Evolutionary conservation across 1,284 basidiomycete genomes (phyloP).

Genomic region (Melanopsichium pennsylvanicum): DNA sequence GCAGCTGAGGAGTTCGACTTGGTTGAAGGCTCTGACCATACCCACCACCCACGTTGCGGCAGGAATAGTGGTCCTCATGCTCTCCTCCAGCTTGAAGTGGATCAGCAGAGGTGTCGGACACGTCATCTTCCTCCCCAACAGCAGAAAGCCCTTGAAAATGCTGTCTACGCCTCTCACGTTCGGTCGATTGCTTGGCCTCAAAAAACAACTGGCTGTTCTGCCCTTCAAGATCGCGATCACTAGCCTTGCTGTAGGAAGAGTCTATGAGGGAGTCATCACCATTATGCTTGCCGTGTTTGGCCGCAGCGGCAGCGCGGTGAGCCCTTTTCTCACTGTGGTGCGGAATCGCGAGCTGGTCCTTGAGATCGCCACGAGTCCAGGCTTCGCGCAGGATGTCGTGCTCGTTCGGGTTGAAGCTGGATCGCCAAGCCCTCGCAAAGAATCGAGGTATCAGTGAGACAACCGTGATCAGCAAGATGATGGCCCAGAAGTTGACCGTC

Average conservation of each 20-base stretch:
- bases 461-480: slow-evolving; percentile 50
- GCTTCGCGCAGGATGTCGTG: slow-evolving; percentile 57
- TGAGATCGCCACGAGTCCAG: slow-evolving; percentile 57
- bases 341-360: slow-evolving; percentile 50
- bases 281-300: slow-evolving; percentile 1
- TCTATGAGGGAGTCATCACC: slow-evolving; percentile 3
- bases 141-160: slow-evolving; percentile 20
- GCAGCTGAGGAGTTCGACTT: slow-evolving; percentile 12
- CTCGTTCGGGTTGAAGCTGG: slow-evolving; percentile 54
- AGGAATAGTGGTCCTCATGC: slow-evolving; percentile 34
- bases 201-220: slow-evolving; percentile 26
- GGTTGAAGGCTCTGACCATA: slow-evolving; percentile 7
- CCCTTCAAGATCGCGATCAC: slow-evolving; percentile 35
- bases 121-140: slow-evolving; percentile 42
- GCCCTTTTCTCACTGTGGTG: slow-evolving; percentile 32
- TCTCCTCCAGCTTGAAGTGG: slow-evolving; percentile 33
- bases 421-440: slow-evolving; percentile 47
- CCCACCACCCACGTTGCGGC: slow-evolving; percentile 10
- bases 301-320: slow-evolving; percentile 15
- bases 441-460: slow-evolving; percentile 57
- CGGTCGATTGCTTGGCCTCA: slow-evolving; percentile 33
- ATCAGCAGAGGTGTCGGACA: slow-evolving; percentile 49
- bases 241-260: slow-evolving; percentile 9
- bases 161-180: slow-evolving; percentile 18
- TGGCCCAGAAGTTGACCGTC: slow-evolving; percentile 56